Base-by-base conservation (phyloP, 805 yeast species). In the Candida quercuum region DNA sequence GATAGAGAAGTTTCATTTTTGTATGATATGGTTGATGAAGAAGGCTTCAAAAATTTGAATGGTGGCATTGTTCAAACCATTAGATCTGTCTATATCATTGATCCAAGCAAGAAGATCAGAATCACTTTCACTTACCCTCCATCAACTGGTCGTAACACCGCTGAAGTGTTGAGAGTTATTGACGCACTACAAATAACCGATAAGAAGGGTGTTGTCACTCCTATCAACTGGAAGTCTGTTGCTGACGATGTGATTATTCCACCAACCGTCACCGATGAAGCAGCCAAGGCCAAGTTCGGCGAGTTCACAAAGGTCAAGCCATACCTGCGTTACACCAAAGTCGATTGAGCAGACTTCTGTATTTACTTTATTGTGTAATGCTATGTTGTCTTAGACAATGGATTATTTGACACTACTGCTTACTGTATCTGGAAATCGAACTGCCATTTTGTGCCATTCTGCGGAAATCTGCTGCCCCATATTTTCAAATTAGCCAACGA, bases 181-280 rank as follows among this genome's bases (percentile, higher is more conserved):
- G 96, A 86, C 61, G 84, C 95, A 38, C 70, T 88, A 61, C 96
- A 87, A 71, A 69, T 78, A 47, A 86, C 87, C 52, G 96, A 89
- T 65, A 72, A 75, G 59, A 69, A 76, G 65, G 86, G 91, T 56
- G 75, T 88, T 48, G 93, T 86, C 44, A 88, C 96, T 32, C 96
- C 96, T 43, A 84, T 86, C 59, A 78, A 89, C 76, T 88, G 97
- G 97, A 72, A 71, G n/a, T 42, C 46, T 41, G 79, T 74, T 38
- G 96, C 96, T 49, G 76, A 86, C 54, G 96, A 88, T 60, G 96
- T 89, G 40, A 88, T 88, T 60, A 84, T 89, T 46, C 96, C 94
- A 57, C 94, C 95, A 48, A 64, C 81, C 33, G 85, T 89, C 39
- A 72, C 82, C 40, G 83, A 86, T 60, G 91, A 75, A 57, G 87